Evolutionary conservation across 371 early-diverging fungal species (phyloP), one percentile per base, ranked within the genome.

Genomic region (Haplosporangium sp.): DNA sequence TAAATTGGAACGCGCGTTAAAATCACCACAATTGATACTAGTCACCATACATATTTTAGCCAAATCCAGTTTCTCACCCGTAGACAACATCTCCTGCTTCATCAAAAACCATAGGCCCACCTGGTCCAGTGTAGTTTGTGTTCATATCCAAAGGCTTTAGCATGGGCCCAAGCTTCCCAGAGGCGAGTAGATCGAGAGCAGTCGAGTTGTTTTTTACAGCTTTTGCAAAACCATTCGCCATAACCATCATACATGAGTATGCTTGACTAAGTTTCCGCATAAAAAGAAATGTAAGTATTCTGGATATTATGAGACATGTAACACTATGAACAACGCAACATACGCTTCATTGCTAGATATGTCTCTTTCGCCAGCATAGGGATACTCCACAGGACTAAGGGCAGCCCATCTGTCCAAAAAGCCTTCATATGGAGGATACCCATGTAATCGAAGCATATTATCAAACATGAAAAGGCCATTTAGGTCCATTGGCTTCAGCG

Each of bases 291-390:
- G 17, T 59, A 2, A 40, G 40, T 17, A 19, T 39, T 59, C 4
- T 13, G 40, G 7, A 13, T 15, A 39, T 17, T 17, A 4, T 59
- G 37, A 53, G 55, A 19, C 1, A 19, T 5, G 1, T 5, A 19
- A 17, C 15, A 59, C 13, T 15, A 39, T n/a, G 8, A n/a, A 3
- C 10, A 20, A 27, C 34, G 20, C 19, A 19, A 59, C 59, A 76
- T 88, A 90, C 89, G 88, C 90, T 81, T 90, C 89, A 56, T 87
- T 88, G 57, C 87, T 88, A 0, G 85, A 83, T 37, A 88, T 88
- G 9, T 84, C 83, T 40, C 88, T 76, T 50, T 82, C 62, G n/a
- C 89, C 90, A 52, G 88, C 86, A 77, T 82, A 88, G 0, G 89
- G 89, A 66, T 88, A 88, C 76, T 86, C 85, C 2, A 63, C 35